Evolutionary conservation across 768 basidiomycete genomes (phyloP), one percentile per base, ranked within the genome.

Genomic region (Rubroboletus pulcherrimus): DNA sequence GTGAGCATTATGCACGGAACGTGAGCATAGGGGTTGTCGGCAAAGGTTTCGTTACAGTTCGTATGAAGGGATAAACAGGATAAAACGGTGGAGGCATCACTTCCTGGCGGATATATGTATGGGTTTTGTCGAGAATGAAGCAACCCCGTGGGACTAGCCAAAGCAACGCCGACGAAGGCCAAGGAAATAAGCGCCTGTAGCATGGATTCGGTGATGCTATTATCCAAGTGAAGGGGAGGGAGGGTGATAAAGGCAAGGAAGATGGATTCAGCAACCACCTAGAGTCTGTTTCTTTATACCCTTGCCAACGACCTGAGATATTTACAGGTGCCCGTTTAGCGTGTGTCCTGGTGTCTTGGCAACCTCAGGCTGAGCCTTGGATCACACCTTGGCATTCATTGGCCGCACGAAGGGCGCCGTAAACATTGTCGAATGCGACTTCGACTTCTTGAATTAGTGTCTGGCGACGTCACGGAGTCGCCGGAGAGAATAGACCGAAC

Each of bases 1-100:
- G 63, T 66, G 19, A 66, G 37, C 45, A 66, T 66, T 41, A 65
- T 51, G 43, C 62, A 66, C 3, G 61, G 34, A 26, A 52, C 40
- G 15, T 65, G 54, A 37, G 31, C 55, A 43, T 66, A 65, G 47
- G 63, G 60, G 49, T 63, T 55, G 58, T 66, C 53, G 21, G 57
- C 54, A 2, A 43, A 55, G 19, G 45, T 56, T 19, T 61, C 51
- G 9, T 66, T 66, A 41, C 66, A 65, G 33, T 55, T 57, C 12
- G 57, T 62, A n/a, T 15, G 42, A 29, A 65, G 63, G 8, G 63
- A 65, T 10, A 38, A 33, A 39, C 66, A 67, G 11, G 56, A 52
- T 31, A 3, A 5, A 9, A 11, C 17, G 11, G 44, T 40, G 8
- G 54, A 11, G 29, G 15, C 49, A 40, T 66, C 61, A 2, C 10